Conservation (phyloP, 352 stramenopile species). For the Phytophthora sp. region DNA sequence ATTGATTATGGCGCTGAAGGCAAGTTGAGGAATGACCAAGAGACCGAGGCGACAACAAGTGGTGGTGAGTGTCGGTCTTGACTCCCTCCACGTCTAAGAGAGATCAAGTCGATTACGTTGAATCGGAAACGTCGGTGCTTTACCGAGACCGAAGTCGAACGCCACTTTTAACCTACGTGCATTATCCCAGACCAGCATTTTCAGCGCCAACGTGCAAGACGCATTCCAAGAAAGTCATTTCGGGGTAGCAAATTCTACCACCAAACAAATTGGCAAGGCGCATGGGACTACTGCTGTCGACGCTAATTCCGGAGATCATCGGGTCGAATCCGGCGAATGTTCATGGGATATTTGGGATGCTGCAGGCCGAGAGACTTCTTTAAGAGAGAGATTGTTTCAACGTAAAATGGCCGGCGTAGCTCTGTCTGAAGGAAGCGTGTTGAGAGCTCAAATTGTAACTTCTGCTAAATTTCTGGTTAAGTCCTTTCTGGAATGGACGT, state of each 20-base stretch:
- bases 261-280: neutral
- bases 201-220: neutral
- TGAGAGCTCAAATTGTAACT: no score
- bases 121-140: neutral
- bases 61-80: neutral
- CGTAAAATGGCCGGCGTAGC: no score
- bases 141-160: slow-evolving; percentile 6
- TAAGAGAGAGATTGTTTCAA: no score
- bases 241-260: neutral
- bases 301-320: slow-evolving; percentile 1
- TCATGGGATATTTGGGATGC: slow-evolving; percentile 3
- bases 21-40: slow-evolving; percentile 14
- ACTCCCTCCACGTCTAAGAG: neutral
- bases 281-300: slow-evolving; percentile 4
- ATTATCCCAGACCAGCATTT: slow-evolving; percentile 15
- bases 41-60: neutral
- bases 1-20: slow-evolving; percentile 2
- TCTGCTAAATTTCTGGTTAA: no score
- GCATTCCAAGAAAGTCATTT: slow-evolving; percentile 20
- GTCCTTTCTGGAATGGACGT: no score
- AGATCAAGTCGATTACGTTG: slow-evolving; percentile 16
- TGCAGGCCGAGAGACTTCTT: no score
- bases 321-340: neutral
- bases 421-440: no score
- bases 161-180: slow-evolving; percentile 1